A percentile compares a stretch with the other conserved stretches of the same genome.
These are phyloP conservation scores for Melastoma candidum DNA, from an alignment of 441 rosid genomes.

Conservation along the genomic window DNA sequence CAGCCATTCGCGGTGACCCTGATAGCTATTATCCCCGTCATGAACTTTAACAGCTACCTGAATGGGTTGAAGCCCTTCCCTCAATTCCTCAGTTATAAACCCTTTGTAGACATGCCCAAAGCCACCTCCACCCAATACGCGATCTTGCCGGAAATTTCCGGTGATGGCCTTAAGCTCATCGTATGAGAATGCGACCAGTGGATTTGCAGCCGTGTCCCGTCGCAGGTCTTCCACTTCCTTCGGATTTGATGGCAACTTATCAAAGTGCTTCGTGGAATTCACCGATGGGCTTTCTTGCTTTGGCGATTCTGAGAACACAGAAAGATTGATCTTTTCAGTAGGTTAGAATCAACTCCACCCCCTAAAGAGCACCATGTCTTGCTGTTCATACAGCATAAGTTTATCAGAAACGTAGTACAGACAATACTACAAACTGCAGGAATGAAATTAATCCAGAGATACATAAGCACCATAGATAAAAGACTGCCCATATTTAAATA, in stretches of 20 bases:
- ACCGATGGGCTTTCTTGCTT: slow-evolving; percentile 37
- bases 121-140: slow-evolving; percentile 89
- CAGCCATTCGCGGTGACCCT: slow-evolving; percentile 99
- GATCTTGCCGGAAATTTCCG: slow-evolving; percentile 72
- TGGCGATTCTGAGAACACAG: slow-evolving; percentile 44
- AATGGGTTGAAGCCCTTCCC: slow-evolving; percentile 53
- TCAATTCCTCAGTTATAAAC: slow-evolving; percentile 44
- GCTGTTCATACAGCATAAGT: too few species aligned
- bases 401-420: too few species aligned
- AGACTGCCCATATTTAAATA: not conserved
- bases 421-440: too few species aligned
- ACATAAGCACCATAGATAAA: not conserved
- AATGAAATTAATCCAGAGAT: too few species aligned
- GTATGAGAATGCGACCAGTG: slow-evolving; percentile 71
- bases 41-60: slow-evolving; percentile 96
- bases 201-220: slow-evolving; percentile 67
- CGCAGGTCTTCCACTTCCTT: slow-evolving; percentile 92
- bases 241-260: slow-evolving; percentile 80
- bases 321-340: slow-evolving; percentile 10
- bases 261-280: slow-evolving; percentile 29
- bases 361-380: slow-evolving; percentile 2
- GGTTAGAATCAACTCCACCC: not conserved
- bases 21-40: slow-evolving; percentile 78
- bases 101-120: slow-evolving; percentile 95
- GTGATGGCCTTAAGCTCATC: slow-evolving; percentile 70